These are phyloP conservation scores for Eutrema salsugineum DNA, from an alignment of 441 rosid species.

Conservation along the genomic window DNA sequence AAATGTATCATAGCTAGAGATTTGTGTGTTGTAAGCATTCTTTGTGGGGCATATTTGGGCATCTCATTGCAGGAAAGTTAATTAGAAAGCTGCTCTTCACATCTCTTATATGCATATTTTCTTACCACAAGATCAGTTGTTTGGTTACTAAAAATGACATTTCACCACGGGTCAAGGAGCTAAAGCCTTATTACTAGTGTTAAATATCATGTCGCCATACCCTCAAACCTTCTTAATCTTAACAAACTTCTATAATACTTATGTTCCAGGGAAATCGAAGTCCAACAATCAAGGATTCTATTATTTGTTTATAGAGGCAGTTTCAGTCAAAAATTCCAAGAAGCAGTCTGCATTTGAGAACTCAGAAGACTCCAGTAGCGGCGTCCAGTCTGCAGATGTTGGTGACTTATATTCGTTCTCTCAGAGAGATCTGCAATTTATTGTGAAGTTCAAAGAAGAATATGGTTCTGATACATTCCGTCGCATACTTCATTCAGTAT, in stretches of 20 bases:
- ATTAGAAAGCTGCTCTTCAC: not conserved
- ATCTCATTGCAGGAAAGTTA: not conserved
- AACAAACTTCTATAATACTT: slow-evolving; percentile 7
- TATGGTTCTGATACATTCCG: slow-evolving; percentile 80
- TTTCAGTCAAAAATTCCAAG: slow-evolving; percentile 79
- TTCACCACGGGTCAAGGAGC: not conserved
- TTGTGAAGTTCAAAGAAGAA: slow-evolving; percentile 90
- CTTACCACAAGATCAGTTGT: not conserved
- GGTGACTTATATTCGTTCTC: slow-evolving; percentile 80
- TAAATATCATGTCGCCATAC: not conserved
- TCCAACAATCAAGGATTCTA: slow-evolving; percentile 87
- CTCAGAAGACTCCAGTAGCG: slow-evolving; percentile 46
- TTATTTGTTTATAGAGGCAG: slow-evolving; percentile 86
- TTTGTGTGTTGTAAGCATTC: not conserved
- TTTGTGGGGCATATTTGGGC: not conserved
- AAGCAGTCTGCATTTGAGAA: slow-evolving; percentile 64
- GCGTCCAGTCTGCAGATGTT: slow-evolving; percentile 52
- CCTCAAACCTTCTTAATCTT: not conserved
- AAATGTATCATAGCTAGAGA: not conserved
- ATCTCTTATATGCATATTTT: not conserved
- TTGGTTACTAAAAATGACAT: not conserved
- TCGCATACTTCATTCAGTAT: slow-evolving; percentile 78
- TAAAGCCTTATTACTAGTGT: not conserved
- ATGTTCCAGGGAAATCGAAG: slow-evolving; percentile 82
- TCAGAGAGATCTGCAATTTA: slow-evolving; percentile 85